phyloP scores from a whole-genome alignment of 345 rosid species.

The Zanthoxylum bungeanum region DNA sequence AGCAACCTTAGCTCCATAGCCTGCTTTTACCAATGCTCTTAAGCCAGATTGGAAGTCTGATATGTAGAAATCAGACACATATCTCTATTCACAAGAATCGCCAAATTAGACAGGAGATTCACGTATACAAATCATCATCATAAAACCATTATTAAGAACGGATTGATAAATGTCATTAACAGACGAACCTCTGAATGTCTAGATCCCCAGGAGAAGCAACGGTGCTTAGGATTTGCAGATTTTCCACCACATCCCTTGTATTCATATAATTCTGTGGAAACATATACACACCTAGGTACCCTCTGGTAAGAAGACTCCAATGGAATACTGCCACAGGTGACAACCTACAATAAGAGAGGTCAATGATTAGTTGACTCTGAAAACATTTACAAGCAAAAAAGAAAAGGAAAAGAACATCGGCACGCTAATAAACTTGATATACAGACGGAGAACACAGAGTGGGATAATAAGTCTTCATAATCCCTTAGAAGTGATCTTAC shows the following conservation, averaged over 20 bases:
- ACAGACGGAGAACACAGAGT: not conserved
- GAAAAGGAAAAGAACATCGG: not conserved
- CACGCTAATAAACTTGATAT: not conserved
- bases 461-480: not conserved
- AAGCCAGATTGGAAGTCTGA: conserved; percentile 93
- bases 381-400: not conserved
- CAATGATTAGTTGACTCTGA: not conserved
- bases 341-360: conserved; percentile 51
- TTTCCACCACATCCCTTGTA: conserved; percentile 72
- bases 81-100: conserved; percentile 52
- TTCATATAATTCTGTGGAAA: conserved; percentile 77
- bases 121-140: not conserved
- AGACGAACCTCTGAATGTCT: conserved; percentile 76
- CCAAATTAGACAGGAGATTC: not conserved
- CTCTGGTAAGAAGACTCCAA: conserved; percentile 86
- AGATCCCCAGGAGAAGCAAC: conserved; percentile 85
- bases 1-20: conserved; percentile 87
- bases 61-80: conserved; percentile 84
- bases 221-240: conserved; percentile 71
- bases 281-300: conserved; percentile 72
- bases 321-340: conserved; percentile 93
- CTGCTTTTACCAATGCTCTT: conserved; percentile 89
- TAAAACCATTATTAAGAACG: not conserved
- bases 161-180: not conserved
- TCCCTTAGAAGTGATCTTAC: not conserved